Evolutionary conservation across 495 filamentous ascomycete genomes (phyloP).

Genomic region (Talaromyces trachyspermus): DNA sequence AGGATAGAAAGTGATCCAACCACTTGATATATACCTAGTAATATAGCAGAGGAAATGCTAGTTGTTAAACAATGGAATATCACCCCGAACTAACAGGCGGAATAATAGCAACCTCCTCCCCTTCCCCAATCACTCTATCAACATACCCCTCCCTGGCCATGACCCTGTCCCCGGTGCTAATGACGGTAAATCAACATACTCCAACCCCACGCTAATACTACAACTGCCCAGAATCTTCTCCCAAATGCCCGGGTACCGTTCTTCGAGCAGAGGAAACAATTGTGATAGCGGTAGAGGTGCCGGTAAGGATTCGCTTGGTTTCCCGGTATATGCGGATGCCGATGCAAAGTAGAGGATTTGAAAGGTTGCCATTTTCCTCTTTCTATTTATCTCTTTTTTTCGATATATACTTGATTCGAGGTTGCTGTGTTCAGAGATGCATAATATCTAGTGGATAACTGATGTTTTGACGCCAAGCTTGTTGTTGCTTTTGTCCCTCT

Average conservation of each 20-base stretch:
- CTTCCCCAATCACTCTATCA: slow-evolving; percentile 57
- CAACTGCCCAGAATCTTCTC: slow-evolving; percentile 66
- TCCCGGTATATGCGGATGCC: slow-evolving; percentile 65
- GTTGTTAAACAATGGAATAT: slow-evolving; percentile 6
- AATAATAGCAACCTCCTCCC: slow-evolving; percentile 91
- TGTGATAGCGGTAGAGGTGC: slow-evolving; percentile 62
- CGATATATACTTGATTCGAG: background rate
- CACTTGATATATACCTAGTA: too few species aligned
- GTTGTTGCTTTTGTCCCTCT: too few species aligned
- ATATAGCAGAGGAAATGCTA: too few species aligned
- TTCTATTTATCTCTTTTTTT: background rate
- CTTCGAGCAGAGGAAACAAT: slow-evolving; percentile 67
- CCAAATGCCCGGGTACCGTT: slow-evolving; percentile 71
- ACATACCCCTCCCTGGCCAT: slow-evolving; percentile 1
- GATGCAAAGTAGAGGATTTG: slow-evolving; percentile 83
- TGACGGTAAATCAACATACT: slow-evolving; percentile 68
- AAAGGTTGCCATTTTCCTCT: slow-evolving; percentile 37
- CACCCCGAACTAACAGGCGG: slow-evolving; percentile 78
- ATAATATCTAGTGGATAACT: too few species aligned
- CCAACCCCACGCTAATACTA: slow-evolving; percentile 77
- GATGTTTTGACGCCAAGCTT: too few species aligned
- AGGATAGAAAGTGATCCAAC: too few species aligned
- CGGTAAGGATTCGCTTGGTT: slow-evolving; percentile 60
- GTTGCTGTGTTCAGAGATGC: background rate
- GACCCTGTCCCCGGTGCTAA: background rate